Base-by-base conservation (phyloP, 1,284 basidiomycete genomes). In the Agaricales sp. region DNA sequence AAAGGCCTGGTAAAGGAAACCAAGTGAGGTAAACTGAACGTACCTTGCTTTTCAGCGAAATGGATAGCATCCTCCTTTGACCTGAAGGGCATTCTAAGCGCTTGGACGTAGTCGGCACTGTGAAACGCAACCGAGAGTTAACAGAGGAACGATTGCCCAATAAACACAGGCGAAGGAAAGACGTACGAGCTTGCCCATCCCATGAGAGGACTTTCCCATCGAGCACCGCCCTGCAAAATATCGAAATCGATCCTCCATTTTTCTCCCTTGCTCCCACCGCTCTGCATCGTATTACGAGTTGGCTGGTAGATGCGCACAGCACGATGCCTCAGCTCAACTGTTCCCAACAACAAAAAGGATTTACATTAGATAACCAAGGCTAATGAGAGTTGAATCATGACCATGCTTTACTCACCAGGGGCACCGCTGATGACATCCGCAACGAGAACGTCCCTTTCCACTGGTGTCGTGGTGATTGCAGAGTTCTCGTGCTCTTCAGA, bases 181-280 rank as follows among this genome's bases (percentile, higher is more conserved):
- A 74, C 85, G 67, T 62, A 92, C 89, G 85, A 89, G 68, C 83
- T 88, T 1, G 93, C 93, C 79, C 82, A 99, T 50, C 95, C 95
- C 90, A 99, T 99, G 59, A 99, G 67, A n/a, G 92, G 92, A 64
- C 98, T 98, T 76, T 97, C 93, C 95, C 95, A 99, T 53, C 95
- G 78, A 12, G 89, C 93, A 25, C 78, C 83, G 41, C 93, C 92
- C 55, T 82, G 82, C 16, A 98, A 71, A 51, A 85, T 85, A 60
- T 99, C 95, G 74, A 87, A 99, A 68, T 99, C 95, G 60, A 99
- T 82, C 55, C 92, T 75, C 95, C 95, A 99, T 59, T 86, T 80
- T 58, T 85, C 79, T 19, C 83, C 83, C 68, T 95, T 94, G 47
- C 81, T 84, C 44, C 82, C 78, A 47, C 92, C 94, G 47, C 90